These are phyloP conservation scores for Cystobasidium slooffiae DNA, from an alignment of 1,284 basidiomycete species.

Conservation along the genomic window DNA sequence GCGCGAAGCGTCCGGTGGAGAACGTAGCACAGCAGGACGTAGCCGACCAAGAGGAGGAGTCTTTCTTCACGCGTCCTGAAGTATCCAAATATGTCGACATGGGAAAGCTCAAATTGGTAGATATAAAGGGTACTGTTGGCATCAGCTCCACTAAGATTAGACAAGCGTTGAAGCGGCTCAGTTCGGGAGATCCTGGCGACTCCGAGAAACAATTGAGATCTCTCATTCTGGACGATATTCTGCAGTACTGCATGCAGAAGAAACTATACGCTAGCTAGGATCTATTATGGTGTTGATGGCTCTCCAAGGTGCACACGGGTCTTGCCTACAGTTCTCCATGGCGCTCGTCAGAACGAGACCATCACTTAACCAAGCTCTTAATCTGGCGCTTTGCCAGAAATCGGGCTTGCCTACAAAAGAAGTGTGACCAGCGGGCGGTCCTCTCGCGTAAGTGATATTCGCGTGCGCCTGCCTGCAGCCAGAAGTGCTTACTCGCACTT, in stretches of 20 bases:
- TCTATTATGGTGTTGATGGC: too few relatives aligned
- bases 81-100: constrained; percentile 62
- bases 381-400: too few relatives aligned
- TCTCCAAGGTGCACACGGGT: too few relatives aligned
- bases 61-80: constrained; percentile 58
- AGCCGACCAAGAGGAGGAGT: constrained; percentile 56
- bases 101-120: constrained; percentile 65
- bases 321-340: too few relatives aligned
- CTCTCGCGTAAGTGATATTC: too few relatives aligned
- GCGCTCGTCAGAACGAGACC: too few relatives aligned
- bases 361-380: too few relatives aligned
- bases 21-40: constrained; percentile 50
- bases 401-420: too few relatives aligned
- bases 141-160: constrained; percentile 61
- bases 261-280: constrained; percentile 1
- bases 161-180: constrained; percentile 1
- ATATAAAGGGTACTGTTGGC: constrained; percentile 65
- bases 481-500: too few relatives aligned
- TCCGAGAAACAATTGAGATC: neutral
- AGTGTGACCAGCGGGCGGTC: too few relatives aligned
- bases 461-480: too few relatives aligned
- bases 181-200: constrained; percentile 1
- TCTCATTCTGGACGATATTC: constrained; percentile 5
- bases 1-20: constrained; percentile 64
- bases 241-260: constrained; percentile 9